Evolutionary conservation across 2,329 filamentous ascomycete species (phyloP).

Genomic region (Cercospora sp.): DNA sequence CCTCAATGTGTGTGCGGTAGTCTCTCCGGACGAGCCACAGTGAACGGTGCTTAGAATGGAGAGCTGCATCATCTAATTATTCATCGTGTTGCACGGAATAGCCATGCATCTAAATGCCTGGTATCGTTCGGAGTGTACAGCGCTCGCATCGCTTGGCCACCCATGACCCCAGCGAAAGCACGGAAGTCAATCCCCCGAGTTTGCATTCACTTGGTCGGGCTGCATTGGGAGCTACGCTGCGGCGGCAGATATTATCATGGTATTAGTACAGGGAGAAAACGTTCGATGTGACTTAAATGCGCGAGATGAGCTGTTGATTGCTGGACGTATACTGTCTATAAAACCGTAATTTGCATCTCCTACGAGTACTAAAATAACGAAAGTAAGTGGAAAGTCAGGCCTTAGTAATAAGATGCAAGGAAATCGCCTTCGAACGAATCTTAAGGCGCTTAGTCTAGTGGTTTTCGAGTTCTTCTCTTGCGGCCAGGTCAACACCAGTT

Average conservation of each 20-base stretch:
- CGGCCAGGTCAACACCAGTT: too few relatives aligned
- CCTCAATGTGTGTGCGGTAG: background rate
- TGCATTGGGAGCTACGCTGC: background rate
- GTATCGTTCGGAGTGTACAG: background rate
- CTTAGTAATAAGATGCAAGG: background rate
- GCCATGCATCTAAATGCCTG: background rate
- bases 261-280: background rate
- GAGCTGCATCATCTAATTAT: background rate
- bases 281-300: background rate
- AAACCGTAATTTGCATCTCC: background rate
- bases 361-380: background rate
- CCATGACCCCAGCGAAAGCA: background rate
- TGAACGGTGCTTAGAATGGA: background rate
- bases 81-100: background rate
- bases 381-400: background rate
- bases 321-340: background rate
- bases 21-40: background rate
- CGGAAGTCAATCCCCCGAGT: background rate
- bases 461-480: too few relatives aligned
- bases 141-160: background rate
- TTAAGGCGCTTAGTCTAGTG: background rate
- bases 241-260: background rate
- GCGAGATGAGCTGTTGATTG: background rate
- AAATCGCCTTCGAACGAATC: background rate
- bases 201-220: background rate